Percentiles rank a stretch among this genome's conserved stretches.
Conservation (phyloP, 2,329 filamentous ascomycete species). For the Fusarium denticulatum region DNA sequence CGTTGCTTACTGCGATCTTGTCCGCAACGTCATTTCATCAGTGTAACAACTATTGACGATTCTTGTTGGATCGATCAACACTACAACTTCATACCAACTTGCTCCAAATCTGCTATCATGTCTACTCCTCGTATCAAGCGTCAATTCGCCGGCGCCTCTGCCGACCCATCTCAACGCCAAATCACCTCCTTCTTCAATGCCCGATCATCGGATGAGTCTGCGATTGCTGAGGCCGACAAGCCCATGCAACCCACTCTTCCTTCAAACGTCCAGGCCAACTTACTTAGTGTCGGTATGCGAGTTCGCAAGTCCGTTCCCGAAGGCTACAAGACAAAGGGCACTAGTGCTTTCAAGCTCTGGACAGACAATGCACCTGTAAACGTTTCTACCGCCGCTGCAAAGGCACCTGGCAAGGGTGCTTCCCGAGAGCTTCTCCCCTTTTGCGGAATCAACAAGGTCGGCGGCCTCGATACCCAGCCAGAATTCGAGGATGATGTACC, state of each 20-base stretch:
- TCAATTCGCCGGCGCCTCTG: conserved; percentile 68
- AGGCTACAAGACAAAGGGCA: conserved; percentile 81
- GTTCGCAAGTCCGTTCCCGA: conserved; percentile 92
- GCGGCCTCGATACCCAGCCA: conserved; percentile 72
- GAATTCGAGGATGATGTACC: conserved; percentile 48
- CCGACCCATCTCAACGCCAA: conserved; percentile 67
- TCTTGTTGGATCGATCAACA: not conserved
- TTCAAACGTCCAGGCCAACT: conserved; percentile 76
- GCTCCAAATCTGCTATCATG: conserved; percentile 50
- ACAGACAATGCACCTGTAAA: conserved; percentile 47
- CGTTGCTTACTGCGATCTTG: not conserved
- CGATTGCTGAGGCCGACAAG: conserved; percentile 42
- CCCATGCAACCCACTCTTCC: conserved; percentile 64
- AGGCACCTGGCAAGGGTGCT: conserved; percentile 40
- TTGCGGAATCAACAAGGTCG: conserved; percentile 81
- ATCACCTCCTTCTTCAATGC: conserved; percentile 71
- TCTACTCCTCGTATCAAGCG: conserved; percentile 67
- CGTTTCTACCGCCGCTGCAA: conserved; percentile 6
- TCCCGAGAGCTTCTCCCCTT: conserved; percentile 78
- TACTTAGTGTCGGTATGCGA: conserved; percentile 94
- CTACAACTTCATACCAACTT: not conserved
- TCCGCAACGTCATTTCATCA: conserved; percentile 8
- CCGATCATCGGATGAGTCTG: conserved; percentile 45
- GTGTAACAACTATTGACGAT: not conserved
- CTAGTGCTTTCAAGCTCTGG: conserved; percentile 64